Evolutionary conservation across 805 yeast genomes (phyloP), one percentile per base, ranked within the genome.

Genomic region (Pichia cabralensis): DNA sequence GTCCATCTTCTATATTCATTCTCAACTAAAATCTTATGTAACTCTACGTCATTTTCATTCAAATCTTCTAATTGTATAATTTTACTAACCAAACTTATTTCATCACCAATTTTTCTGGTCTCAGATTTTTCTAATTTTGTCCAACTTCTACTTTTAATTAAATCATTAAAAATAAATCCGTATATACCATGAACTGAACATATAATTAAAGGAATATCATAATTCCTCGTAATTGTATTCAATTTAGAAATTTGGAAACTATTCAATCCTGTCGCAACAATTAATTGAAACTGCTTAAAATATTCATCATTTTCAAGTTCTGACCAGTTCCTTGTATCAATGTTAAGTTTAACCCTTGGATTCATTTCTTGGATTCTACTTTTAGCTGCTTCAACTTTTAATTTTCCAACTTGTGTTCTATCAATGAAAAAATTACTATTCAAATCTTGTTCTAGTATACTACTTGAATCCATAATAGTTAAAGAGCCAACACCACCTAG

Each of bases 401-500:
- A 47, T 33, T 61, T 44, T 1, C 92, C 94, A 6, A 80, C 49
- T 27, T 75, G 74, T 2, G 53, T 47, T 21, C 64, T 68, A 31
- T 68, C 69, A 19, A 84, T 52, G 52, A 84, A 83, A 55, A 85
- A 88, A 53, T 86, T 92, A 1, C 76, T 67, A 3, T 76, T 75
- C 39, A 80, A 66, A 50, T 84, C 95, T 27, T 67, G 45, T 24
- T 71, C 80, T 2, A 55, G 50, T 1, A 83, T 71, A 0, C 31
- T 46, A 3, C 76, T 58, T 22, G 56, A 48, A 57, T 88, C 96
- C 36, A 77, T 50, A 0, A 92, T 60, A n/a, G 78, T 76, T 20
- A 89, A 56, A 1, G 78, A 62, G 3, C 94, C 95, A 38, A 89
- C 64, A 5, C 98, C 98, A 20, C 95, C 94, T 17, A 92, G 66